These are phyloP conservation scores for Endoconidiophora polonica DNA, from an alignment of 2,329 filamentous ascomycete genomes.

Conservation along the genomic window DNA sequence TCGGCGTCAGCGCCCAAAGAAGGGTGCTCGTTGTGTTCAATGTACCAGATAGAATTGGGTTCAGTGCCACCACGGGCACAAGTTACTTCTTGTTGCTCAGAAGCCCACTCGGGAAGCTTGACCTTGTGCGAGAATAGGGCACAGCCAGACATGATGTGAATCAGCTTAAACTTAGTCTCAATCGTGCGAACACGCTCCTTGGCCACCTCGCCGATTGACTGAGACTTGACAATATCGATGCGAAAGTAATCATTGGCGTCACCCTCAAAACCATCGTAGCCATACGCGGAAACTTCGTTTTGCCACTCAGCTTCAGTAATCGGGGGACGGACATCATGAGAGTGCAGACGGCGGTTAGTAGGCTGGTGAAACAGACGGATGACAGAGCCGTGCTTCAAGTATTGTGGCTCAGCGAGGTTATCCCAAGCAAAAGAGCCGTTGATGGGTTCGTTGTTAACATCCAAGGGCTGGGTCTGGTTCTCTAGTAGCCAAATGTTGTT, in stretches of 20 bases:
- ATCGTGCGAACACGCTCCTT: slow-evolving; percentile 84
- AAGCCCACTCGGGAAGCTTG: slow-evolving; percentile 95
- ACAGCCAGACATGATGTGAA: slow-evolving; percentile 94
- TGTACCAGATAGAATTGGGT: slow-evolving; percentile 94
- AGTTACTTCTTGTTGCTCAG: slow-evolving; percentile 97
- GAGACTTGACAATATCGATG: slow-evolving; percentile 80
- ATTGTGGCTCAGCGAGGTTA: slow-evolving; percentile 43
- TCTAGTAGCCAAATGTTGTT: slow-evolving; percentile 93
- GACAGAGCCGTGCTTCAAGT: slow-evolving; percentile 63
- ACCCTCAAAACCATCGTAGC: slow-evolving; percentile 89
- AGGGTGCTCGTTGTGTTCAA: slow-evolving; percentile 81
- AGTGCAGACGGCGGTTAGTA: slow-evolving; percentile 82
- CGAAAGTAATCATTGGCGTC: slow-evolving; percentile 95
- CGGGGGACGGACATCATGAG: slow-evolving; percentile 79
- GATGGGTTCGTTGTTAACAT: slow-evolving; percentile 56
- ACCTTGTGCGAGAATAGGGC: slow-evolving; percentile 97
- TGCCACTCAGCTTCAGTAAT: slow-evolving; percentile 86
- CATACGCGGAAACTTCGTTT: slow-evolving; percentile 91
- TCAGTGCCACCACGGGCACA: slow-evolving; percentile 82
- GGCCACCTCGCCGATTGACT: slow-evolving; percentile 62
- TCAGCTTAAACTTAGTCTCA: slow-evolving; percentile 86
- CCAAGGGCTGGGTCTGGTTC: slow-evolving; percentile 86
- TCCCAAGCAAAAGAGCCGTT: slow-evolving; percentile 79
- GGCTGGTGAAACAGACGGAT: slow-evolving; percentile 69
- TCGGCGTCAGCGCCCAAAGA: slow-evolving; percentile 58